Conservation (phyloP, 2,329 filamentous ascomycete genomes). For the Penicillium verrucosum region DNA sequence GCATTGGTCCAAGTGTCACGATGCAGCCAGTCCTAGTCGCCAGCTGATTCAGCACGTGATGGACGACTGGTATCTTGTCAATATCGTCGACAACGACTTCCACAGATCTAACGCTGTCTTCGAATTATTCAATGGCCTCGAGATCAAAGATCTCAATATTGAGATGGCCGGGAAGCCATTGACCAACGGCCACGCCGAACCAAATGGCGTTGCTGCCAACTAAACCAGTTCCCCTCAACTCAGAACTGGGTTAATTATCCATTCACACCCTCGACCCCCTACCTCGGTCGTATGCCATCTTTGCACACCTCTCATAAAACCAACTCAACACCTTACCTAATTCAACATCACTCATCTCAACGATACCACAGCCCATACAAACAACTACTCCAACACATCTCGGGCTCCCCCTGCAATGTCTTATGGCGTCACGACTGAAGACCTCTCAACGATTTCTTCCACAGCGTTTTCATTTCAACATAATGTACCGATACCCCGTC, state of each 20-base stretch:
- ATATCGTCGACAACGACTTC: constrained; percentile 99
- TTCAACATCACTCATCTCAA: constrained; percentile 40
- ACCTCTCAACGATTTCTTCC: constrained; percentile 44
- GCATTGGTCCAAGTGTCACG: constrained; percentile 92
- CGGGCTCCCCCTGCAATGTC: constrained; percentile 29
- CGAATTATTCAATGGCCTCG: constrained; percentile 74
- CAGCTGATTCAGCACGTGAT: constrained; percentile 78
- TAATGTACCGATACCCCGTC: constrained; percentile 38
- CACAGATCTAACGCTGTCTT: constrained; percentile 79
- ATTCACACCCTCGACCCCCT: constrained; percentile 7
- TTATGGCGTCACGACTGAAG: constrained; percentile 41
- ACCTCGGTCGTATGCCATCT: constrained; percentile 4
- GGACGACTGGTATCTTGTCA: constrained; percentile 88
- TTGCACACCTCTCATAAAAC: constrained; percentile 11
- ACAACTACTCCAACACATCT: constrained; percentile 23
- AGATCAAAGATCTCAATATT: constrained; percentile 37
- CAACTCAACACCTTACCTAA: constrained; percentile 24
- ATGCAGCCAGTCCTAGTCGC: constrained; percentile 70
- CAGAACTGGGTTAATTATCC: constrained; percentile 9
- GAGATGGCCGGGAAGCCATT: constrained; percentile 28
- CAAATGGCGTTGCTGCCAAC: constrained; percentile 22
- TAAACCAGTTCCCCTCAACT: constrained; percentile 23
- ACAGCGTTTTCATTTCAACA: constrained; percentile 41
- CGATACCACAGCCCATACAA: constrained; percentile 28
- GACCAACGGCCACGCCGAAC: constrained; percentile 18